phyloP scores from a whole-genome alignment of 2,329 filamentous ascomycete species.

The Cercospora nicotianae region DNA sequence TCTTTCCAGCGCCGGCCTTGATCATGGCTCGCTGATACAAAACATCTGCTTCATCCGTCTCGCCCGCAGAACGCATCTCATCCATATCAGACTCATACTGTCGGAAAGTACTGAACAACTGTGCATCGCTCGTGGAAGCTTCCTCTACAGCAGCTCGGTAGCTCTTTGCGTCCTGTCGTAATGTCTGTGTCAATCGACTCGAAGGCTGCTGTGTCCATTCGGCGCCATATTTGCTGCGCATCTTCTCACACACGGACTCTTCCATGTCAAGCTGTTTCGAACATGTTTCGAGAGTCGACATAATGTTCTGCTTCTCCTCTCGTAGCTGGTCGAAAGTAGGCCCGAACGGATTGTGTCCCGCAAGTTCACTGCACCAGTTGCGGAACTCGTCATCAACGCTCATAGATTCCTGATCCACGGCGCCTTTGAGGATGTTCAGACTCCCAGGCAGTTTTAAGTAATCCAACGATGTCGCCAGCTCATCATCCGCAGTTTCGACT shows the following conservation, averaged over 20 bases:
- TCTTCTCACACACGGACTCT: constrained; percentile 97
- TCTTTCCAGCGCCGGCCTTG: constrained; percentile 69
- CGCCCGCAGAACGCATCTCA: constrained; percentile 88
- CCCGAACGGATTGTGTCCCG: constrained; percentile 76
- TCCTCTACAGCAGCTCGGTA: constrained; percentile 89
- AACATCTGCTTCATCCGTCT: constrained; percentile 81
- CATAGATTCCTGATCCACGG: constrained; percentile 81
- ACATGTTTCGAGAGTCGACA: constrained; percentile 72
- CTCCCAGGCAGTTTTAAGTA: constrained; percentile 80
- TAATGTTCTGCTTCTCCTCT: constrained; percentile 72
- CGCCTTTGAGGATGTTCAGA: constrained; percentile 87
- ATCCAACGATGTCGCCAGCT: constrained; percentile 93
- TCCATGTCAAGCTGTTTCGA: constrained; percentile 93
- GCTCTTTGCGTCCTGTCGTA: constrained; percentile 81
- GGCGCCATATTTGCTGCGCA: constrained; percentile 92
- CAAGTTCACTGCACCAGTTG: constrained; percentile 90
- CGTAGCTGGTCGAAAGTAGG: constrained; percentile 77
- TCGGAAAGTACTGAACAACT: constrained; percentile 77
- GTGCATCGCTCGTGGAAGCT: constrained; percentile 79
- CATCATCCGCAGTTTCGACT: constrained; percentile 87
- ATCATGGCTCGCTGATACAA: constrained; percentile 85
- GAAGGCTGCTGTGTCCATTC: constrained; percentile 99
- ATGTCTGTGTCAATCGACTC: constrained; percentile 79
- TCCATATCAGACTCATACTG: constrained; percentile 88
- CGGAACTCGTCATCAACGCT: constrained; percentile 87